Evolutionary conservation across 371 early-diverging fungal genomes (phyloP).

Genomic region (Saksenaea vasiformis): DNA sequence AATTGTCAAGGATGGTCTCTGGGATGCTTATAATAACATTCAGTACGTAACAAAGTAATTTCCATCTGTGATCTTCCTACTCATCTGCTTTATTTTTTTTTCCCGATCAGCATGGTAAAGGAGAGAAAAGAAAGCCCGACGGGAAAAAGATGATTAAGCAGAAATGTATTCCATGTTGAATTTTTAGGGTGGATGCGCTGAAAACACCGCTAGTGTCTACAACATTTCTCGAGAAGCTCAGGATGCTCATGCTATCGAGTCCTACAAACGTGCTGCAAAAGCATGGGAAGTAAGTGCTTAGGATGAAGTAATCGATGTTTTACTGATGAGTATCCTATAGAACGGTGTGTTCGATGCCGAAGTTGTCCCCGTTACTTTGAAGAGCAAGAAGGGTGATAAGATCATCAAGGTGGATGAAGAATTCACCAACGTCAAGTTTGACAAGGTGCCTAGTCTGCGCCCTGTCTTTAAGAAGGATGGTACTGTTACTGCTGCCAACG

Average conservation of each 20-base stretch:
- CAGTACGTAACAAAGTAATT: slow-evolving; percentile 43
- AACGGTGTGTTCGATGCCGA: slow-evolving; percentile 78
- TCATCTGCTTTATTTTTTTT: background rate
- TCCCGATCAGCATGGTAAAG: slow-evolving; percentile 9
- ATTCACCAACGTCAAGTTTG: slow-evolving; percentile 76
- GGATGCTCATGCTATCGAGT: slow-evolving; percentile 87
- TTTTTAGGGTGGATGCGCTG: slow-evolving; percentile 92
- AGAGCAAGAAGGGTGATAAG: slow-evolving; percentile 75
- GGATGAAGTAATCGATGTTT: background rate
- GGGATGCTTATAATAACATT: slow-evolving; percentile 89
- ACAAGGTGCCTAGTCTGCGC: slow-evolving; percentile 56
- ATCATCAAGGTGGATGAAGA: slow-evolving; percentile 86
- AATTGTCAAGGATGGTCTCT: slow-evolving; percentile 93
- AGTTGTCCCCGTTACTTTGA: slow-evolving; percentile 83
- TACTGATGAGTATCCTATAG: slow-evolving; percentile 11
- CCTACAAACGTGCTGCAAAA: slow-evolving; percentile 85
- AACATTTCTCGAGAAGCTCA: slow-evolving; percentile 83
- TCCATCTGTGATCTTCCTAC: background rate
- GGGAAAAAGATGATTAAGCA: background rate
- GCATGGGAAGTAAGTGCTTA: slow-evolving; percentile 63
- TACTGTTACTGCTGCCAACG: slow-evolving; percentile 96
- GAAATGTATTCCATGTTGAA: slow-evolving; percentile 4
- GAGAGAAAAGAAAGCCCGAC: background rate
- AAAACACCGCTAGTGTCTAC: slow-evolving; percentile 86
- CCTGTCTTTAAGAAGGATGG: slow-evolving; percentile 69